These are phyloP conservation scores for Kandelia obovata DNA, from an alignment of 345 rosid genomes.

Conservation along the genomic window DNA sequence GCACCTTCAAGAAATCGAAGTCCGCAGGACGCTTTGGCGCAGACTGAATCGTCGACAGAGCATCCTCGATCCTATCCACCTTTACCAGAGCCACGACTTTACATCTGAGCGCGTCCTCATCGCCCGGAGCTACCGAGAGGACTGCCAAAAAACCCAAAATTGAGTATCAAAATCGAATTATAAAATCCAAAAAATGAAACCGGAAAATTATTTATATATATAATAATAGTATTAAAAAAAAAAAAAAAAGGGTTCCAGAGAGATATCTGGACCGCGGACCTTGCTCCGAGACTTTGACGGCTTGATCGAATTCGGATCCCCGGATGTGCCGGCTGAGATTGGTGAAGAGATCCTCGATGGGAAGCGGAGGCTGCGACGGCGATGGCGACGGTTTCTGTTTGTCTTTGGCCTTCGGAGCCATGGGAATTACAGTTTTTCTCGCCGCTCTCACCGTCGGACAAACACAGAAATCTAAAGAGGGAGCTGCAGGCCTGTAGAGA, in stretches of 20 bases:
- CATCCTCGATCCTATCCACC: constrained; percentile 61
- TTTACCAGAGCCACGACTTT: constrained; percentile 75
- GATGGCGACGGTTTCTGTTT: constrained; percentile 43
- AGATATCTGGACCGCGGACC: constrained; percentile 28
- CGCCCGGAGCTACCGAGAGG: constrained; percentile 57
- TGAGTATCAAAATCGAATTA: background rate
- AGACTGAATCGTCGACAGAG: constrained; percentile 59
- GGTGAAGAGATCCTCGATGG: constrained; percentile 84
- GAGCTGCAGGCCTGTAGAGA: too few species aligned
- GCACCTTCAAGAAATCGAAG: constrained; percentile 64
- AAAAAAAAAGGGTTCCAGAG: background rate
- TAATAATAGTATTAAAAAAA: background rate
- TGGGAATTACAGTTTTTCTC: constrained; percentile 15
- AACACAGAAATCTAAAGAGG: background rate
- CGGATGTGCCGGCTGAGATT: constrained; percentile 56
- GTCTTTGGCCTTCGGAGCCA: constrained; percentile 78
- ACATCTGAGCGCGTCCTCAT: constrained; percentile 86
- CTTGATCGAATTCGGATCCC: constrained; percentile 53
- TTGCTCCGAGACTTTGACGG: constrained; percentile 72
- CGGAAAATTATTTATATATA: background rate
- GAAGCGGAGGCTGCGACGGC: constrained; percentile 56
- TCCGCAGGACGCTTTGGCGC: constrained; percentile 42
- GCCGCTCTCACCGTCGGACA: background rate
- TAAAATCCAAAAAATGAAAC: background rate
- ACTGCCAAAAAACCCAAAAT: constrained; percentile 36